Base-by-base conservation (phyloP, 441 rosid species). In the Cnidoscolus chayamansa region DNA sequence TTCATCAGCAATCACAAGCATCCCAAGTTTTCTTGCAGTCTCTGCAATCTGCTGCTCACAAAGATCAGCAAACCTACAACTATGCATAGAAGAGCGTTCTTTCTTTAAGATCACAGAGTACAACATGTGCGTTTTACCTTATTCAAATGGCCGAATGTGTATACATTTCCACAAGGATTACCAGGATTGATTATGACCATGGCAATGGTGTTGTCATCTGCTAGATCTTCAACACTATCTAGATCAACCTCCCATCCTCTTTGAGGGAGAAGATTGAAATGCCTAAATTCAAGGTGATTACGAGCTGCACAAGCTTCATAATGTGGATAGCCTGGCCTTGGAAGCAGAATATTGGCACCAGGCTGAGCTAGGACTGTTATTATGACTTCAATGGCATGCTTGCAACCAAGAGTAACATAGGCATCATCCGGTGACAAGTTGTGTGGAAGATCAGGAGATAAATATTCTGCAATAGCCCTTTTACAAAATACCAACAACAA, bases 1-100 rank as follows among this genome's bases (percentile, higher is more conserved):
- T 58, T 92, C 96, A 71, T 90, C 91, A 4, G 88, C 79, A 64
- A 89, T 84, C 84, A 92, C 93, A 79, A 86, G 63, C 53, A 90
- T 87, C 62, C 89, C 85, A 56, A 90, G 85, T 73, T 85, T 86
- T 54, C 64, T 65, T 11, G 90, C 90, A 0, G 77, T 84, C 78
- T 90, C 87, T 0, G 94, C 88, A 32, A 90, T 69, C 91, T 88
- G 25, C 25, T 0, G 25, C 25, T 25, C 25, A 25, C 25, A 32
- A 62, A 7, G 40, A 8, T 61, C 19, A 19, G 7, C 0, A 31
- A 30, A 68, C 25, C 25, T 25, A 25, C 25, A 25, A 25, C 25
- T 25, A 25, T 25, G 25, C 25, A 25, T 25, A 25, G 25, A 25
- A 25, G 25, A 25, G 25, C 25, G 25, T 25, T 25, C 25, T 25